A percentile compares a stretch with the other conserved stretches of the same genome.
Conservation (phyloP, 495 filamentous ascomycete species). For the Thermothielavioides terrestris region DNA sequence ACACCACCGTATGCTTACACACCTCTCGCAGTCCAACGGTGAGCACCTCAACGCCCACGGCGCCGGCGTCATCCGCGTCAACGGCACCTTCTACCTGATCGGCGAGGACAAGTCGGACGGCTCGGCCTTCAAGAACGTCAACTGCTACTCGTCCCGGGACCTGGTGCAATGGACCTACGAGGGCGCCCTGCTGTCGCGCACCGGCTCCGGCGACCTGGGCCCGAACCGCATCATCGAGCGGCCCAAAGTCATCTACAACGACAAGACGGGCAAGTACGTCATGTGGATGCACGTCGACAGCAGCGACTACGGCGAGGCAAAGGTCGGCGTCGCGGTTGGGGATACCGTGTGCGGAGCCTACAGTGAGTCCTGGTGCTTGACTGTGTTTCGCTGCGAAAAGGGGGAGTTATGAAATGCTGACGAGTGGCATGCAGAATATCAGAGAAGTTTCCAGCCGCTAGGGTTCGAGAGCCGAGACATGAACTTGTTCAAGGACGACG, state of each 20-base stretch:
- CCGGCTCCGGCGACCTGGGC: conserved; percentile 48
- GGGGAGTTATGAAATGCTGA: conserved; percentile 1
- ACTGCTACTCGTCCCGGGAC: conserved; percentile 48
- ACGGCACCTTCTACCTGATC: conserved; percentile 51
- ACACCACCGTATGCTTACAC: background rate
- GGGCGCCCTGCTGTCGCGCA: conserved; percentile 44
- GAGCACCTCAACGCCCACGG: conserved; percentile 57
- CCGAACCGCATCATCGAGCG: conserved; percentile 55
- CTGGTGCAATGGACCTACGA: conserved; percentile 56
- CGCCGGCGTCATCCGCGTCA: conserved; percentile 46
- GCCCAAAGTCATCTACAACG: conserved; percentile 57
- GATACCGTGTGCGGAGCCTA: conserved; percentile 45
- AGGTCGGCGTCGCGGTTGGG: conserved; percentile 53
- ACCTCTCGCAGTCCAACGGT: conserved; percentile 30
- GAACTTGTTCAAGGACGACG: conserved; percentile 52
- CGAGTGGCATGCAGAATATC: background rate
- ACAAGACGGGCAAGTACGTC: conserved; percentile 44
- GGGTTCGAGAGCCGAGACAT: conserved; percentile 51
- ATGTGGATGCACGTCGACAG: conserved; percentile 61
- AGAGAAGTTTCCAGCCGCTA: conserved; percentile 35
- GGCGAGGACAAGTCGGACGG: conserved; percentile 60
- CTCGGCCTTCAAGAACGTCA: conserved; percentile 50
- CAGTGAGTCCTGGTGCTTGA: conserved; percentile 12
- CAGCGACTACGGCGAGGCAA: conserved; percentile 53
- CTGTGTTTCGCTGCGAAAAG: background rate